Evolutionary conservation across 306 rosid genomes (phyloP).

Genomic region (Ochetophila trinervis): DNA sequence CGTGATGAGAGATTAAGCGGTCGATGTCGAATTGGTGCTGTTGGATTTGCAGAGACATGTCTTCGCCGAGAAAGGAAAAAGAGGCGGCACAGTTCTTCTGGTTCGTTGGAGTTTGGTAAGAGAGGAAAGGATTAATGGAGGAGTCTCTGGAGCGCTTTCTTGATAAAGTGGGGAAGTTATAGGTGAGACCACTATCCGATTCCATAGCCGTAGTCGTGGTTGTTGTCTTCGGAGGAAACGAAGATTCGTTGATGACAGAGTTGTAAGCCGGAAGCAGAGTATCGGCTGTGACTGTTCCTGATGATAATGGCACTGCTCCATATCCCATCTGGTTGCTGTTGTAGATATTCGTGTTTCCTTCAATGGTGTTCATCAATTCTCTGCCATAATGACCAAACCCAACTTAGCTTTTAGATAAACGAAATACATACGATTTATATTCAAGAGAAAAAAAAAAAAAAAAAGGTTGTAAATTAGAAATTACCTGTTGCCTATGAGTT

Average conservation of each 20-base stretch:
- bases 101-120: conserved; percentile 21
- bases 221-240: conserved; percentile 32
- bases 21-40: conserved; percentile 71
- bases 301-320: conserved; percentile 45
- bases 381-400: conserved; percentile 27
- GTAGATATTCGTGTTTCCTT: conserved; percentile 38
- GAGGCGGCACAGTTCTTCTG: conserved; percentile 35
- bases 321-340: conserved; percentile 36
- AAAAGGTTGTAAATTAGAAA: not conserved
- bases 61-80: conserved; percentile 80
- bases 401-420: not conserved
- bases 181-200: conserved; percentile 69
- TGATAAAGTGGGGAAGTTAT: conserved; percentile 29
- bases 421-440: not conserved
- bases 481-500: conserved; percentile 59
- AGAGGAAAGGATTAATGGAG: conserved; percentile 24
- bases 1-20: conserved; percentile 56
- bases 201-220: conserved; percentile 30
- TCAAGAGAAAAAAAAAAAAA: not conserved
- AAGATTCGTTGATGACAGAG: conserved; percentile 29
- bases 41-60: conserved; percentile 62
- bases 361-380: conserved; percentile 49
- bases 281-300: conserved; percentile 43
- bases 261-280: conserved; percentile 41
- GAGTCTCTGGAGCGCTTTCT: conserved; percentile 71